Evolutionary conservation across 2,329 filamentous ascomycete species (phyloP).

Genomic region (Microsporum audouinii): DNA sequence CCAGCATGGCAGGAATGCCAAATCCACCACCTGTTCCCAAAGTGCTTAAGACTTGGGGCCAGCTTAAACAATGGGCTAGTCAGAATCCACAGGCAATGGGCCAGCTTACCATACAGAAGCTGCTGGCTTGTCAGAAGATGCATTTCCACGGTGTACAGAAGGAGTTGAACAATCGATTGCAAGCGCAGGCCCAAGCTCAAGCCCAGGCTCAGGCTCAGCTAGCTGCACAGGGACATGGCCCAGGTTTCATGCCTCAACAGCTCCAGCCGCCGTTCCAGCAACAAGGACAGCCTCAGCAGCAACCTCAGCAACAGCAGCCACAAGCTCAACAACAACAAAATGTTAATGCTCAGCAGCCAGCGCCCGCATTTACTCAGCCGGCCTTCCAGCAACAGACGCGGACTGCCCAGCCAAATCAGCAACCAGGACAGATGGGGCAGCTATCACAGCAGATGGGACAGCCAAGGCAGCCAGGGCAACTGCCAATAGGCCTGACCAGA

Average conservation of each 20-base stretch:
- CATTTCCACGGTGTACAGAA: slow-evolving; percentile 32
- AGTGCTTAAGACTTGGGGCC: slow-evolving; percentile 44
- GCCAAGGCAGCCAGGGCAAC: neutral
- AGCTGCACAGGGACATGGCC: slow-evolving; percentile 11
- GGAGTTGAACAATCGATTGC: slow-evolving; percentile 17
- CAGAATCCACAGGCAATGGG: slow-evolving; percentile 37
- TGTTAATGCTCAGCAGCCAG: slow-evolving; percentile 13
- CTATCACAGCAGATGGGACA: neutral
- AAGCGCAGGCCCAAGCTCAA: slow-evolving; percentile 15
- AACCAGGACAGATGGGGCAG: neutral
- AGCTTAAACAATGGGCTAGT: slow-evolving; percentile 44
- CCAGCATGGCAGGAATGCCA: slow-evolving; percentile 19
- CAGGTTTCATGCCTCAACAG: slow-evolving; percentile 15
- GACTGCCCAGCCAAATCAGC: neutral
- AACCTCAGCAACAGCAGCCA: slow-evolving; percentile 4
- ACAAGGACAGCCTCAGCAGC: neutral
- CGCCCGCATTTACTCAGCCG: neutral
- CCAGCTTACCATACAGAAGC: slow-evolving; percentile 30
- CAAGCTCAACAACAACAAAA: neutral
- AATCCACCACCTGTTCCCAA: slow-evolving; percentile 34
- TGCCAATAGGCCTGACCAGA: slow-evolving; percentile 16
- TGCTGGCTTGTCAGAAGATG: slow-evolving; percentile 32
- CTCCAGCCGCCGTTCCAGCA: neutral
- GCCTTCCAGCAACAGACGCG: neutral
- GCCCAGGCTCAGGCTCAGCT: slow-evolving; percentile 7